phyloP scores from a whole-genome alignment of 2,329 filamentous ascomycete genomes.

The Pyrenochaeta sp. region DNA sequence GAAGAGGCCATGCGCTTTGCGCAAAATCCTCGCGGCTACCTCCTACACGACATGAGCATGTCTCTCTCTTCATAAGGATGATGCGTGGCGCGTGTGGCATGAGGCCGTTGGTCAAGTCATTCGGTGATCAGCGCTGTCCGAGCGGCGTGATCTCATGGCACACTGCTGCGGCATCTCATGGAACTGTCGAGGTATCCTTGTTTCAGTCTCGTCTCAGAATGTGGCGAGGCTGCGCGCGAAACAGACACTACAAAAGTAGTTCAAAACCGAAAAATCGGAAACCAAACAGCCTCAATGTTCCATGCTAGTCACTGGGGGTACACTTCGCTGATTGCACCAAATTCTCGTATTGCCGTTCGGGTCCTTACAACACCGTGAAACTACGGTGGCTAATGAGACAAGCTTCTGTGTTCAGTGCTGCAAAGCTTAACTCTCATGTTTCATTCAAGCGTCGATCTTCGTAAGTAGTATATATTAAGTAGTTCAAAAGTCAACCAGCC shows the following conservation, averaged over 20 bases:
- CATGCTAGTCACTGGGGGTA: slow-evolving; percentile 18
- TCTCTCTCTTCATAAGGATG: too few relatives aligned
- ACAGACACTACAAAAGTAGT: slow-evolving; percentile 22
- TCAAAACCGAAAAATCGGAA: slow-evolving; percentile 12
- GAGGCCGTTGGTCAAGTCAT: too few relatives aligned
- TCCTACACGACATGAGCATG: too few relatives aligned
- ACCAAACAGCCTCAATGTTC: slow-evolving; percentile 21
- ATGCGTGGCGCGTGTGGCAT: too few relatives aligned
- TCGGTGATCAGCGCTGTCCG: too few relatives aligned
- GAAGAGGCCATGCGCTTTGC: too few relatives aligned
- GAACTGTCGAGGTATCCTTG: slow-evolving; percentile 18
- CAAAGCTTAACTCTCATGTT: slow-evolving; percentile 20
- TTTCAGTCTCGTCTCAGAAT: slow-evolving; percentile 40
- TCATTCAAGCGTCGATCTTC: neutral
- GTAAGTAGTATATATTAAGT: slow-evolving; percentile 19
- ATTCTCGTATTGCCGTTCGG: slow-evolving; percentile 14
- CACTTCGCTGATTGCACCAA: slow-evolving; percentile 4
- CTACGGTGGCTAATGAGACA: slow-evolving; percentile 30
- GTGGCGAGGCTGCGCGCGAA: slow-evolving; percentile 35
- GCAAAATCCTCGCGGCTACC: too few relatives aligned
- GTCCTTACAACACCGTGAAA: slow-evolving; percentile 31
- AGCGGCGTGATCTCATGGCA: neutral
- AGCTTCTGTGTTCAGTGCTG: slow-evolving; percentile 24
- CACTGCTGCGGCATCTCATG: neutral
- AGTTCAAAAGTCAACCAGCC: slow-evolving; percentile 6